Base-by-base conservation (phyloP, 2,329 filamentous ascomycete genomes). In the Cladosporium sp. region DNA sequence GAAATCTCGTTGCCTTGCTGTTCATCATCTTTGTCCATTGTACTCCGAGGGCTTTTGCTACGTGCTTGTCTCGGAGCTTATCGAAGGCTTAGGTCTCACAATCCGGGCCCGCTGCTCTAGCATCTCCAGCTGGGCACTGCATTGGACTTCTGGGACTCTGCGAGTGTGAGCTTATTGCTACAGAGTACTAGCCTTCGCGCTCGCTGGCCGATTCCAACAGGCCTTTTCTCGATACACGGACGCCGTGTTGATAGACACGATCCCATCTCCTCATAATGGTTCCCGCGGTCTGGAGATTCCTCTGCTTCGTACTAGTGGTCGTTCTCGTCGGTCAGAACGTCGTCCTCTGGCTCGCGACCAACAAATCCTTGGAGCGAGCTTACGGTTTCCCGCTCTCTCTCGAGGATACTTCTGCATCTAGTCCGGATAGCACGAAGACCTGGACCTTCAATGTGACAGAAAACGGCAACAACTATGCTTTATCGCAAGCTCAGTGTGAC, bases 401-500 rank as follows among this genome's bases (percentile, higher is more conserved):
- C 40, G 33, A 56, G n/a, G 37, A 59, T 14, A 14, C 14, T n/a
- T 23, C 10, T 8, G 21, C 56, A 3, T 29, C 56, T 5, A 52
- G 28, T 16, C 18, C 52, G 6, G 18, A 46, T 14, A 4, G 6
- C 18, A 16, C 29, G 11, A 26, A 40, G 16, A 7, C 31, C 31
- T 69, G 69, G 68, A 40, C n/a, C 1, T 69, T 69, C 62, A 56
- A 67, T 29, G 11, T 31, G 16, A 40, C 58, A 14, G 62, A 56
- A 10, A 67, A 72, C 49, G 67, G 61, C 11, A 58, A 66, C 35
- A 69, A 71, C 67, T 63, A 66, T 33, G 66, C 56, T 8, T 63
- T 73, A n/a, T 65, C 62, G 31, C 21, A 67, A 16, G 58, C 56
- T 14, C 73, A 73, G 65, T 76, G 74, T 67, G 61, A 66, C 46